phyloP scores from a whole-genome alignment of 2,329 filamentous ascomycete species.

The Ascochyta clinopodiicola region DNA sequence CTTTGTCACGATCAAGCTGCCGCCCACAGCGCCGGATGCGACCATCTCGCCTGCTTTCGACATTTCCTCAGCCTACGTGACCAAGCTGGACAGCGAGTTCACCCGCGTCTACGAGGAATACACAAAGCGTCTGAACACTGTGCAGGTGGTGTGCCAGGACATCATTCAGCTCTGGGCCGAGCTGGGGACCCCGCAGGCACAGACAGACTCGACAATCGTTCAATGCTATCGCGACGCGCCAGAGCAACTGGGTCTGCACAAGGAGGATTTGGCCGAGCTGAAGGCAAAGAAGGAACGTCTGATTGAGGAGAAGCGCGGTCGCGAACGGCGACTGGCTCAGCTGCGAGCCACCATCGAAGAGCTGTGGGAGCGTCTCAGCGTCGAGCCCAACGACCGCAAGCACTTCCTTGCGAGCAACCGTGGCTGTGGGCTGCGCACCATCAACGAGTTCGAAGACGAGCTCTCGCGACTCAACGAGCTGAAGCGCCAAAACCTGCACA shows the following conservation, averaged over 20 bases:
- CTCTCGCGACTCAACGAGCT: constrained; percentile 84
- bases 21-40: constrained; percentile 78
- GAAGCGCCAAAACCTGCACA: constrained; percentile 91
- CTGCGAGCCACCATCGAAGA: constrained; percentile 79
- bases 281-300: constrained; percentile 80
- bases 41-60: constrained; percentile 85
- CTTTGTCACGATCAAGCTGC: constrained; percentile 84
- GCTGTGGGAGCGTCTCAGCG: constrained; percentile 85
- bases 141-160: constrained; percentile 77
- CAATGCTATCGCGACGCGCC: constrained; percentile 89
- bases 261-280: constrained; percentile 80
- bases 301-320: constrained; percentile 83
- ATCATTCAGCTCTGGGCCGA: constrained; percentile 97
- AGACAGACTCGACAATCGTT: constrained; percentile 86
- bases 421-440: constrained; percentile 87
- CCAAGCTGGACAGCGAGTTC: constrained; percentile 87
- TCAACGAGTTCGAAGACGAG: constrained; percentile 96
- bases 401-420: constrained; percentile 85
- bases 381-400: constrained; percentile 83
- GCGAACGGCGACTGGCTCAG: constrained; percentile 79
- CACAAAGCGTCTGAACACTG: constrained; percentile 76
- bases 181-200: constrained; percentile 89
- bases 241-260: constrained; percentile 90
- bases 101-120: constrained; percentile 97
- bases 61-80: constrained; percentile 87